phyloP scores from a whole-genome alignment of 2,329 filamentous ascomycete genomes.

The Metarhizium rileyi region DNA sequence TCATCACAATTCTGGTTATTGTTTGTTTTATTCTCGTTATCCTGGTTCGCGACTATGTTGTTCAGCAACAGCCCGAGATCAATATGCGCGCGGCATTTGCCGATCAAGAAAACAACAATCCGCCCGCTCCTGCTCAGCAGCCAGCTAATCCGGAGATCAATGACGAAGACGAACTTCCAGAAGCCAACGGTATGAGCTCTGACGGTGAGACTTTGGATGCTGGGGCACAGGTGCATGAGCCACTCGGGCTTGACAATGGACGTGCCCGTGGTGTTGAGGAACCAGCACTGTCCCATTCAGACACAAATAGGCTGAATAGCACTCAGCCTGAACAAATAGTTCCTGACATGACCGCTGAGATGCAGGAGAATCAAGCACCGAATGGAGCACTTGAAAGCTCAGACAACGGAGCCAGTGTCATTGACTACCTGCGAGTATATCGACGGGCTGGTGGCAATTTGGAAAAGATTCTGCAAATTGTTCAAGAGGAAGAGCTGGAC shows the following conservation, averaged over 20 bases:
- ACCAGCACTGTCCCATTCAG: not conserved
- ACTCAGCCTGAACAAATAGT: not conserved
- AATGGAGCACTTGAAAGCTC: not conserved
- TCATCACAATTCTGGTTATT: conserved; percentile 87
- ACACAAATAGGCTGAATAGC: not conserved
- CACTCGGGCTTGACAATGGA: not conserved
- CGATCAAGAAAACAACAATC: conserved; percentile 25
- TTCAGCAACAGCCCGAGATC: conserved; percentile 91
- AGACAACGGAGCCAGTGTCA: conserved; percentile 16
- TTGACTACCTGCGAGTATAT: conserved; percentile 42
- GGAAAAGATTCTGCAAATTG: conserved; percentile 48
- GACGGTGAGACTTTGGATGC: conserved; percentile 24
- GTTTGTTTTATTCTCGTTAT: conserved; percentile 96
- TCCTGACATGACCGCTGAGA: not conserved
- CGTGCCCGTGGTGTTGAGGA: not conserved
- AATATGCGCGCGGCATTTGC: conserved; percentile 66
- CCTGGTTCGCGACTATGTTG: conserved; percentile 91
- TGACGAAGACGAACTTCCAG: conserved; percentile 10
- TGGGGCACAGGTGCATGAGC: conserved; percentile 9
- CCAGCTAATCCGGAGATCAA: conserved; percentile 10
- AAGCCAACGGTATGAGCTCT: conserved; percentile 20
- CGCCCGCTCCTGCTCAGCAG: conserved; percentile 7
- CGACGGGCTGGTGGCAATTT: conserved; percentile 50
- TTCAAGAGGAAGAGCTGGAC: conserved; percentile 49
- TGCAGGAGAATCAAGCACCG: not conserved